Conservation (phyloP, 805 yeast genomes). For the Zygosaccharomyces rouxii region DNA sequence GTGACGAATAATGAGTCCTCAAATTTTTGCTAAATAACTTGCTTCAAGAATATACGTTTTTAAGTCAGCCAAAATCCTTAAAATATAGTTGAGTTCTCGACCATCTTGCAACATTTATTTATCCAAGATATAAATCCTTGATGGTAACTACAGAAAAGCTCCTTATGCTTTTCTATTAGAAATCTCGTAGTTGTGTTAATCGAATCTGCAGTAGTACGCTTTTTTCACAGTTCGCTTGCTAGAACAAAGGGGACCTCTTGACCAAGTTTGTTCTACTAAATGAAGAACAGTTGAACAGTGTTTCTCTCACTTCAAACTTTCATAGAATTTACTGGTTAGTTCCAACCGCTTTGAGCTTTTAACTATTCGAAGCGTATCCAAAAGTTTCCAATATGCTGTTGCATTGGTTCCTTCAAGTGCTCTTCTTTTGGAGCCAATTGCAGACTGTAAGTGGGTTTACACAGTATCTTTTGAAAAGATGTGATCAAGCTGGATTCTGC, state of each 20-base stretch:
- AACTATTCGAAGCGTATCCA: background rate
- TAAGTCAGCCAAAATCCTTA: too few species aligned
- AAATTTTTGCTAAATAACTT: too few species aligned
- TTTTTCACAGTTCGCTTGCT: background rate
- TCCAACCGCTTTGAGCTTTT: background rate
- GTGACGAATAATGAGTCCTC: too few species aligned
- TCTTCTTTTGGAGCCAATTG: slow-evolving; percentile 5
- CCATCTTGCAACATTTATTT: too few species aligned
- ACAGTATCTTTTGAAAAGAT: slow-evolving; percentile 66
- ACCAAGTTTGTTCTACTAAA: background rate
- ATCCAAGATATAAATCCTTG: too few species aligned
- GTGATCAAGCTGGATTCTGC: slow-evolving; percentile 82
- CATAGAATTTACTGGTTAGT: background rate
- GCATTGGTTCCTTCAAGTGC: background rate
- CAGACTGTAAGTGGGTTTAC: slow-evolving; percentile 43
- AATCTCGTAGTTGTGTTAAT: background rate
- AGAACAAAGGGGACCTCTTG: background rate
- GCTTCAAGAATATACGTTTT: too few species aligned
- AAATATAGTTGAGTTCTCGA: too few species aligned
- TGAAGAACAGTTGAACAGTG: background rate
- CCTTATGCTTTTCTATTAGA: too few species aligned
- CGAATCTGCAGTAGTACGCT: background rate
- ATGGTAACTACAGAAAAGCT: too few species aligned
- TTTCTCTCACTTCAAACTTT: background rate
- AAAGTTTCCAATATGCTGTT: background rate